A percentile compares a stretch with the other conserved stretches of the same genome.
These are phyloP conservation scores for Lipomyces sp. DNA, from an alignment of 805 yeast genomes.

Conservation along the genomic window DNA sequence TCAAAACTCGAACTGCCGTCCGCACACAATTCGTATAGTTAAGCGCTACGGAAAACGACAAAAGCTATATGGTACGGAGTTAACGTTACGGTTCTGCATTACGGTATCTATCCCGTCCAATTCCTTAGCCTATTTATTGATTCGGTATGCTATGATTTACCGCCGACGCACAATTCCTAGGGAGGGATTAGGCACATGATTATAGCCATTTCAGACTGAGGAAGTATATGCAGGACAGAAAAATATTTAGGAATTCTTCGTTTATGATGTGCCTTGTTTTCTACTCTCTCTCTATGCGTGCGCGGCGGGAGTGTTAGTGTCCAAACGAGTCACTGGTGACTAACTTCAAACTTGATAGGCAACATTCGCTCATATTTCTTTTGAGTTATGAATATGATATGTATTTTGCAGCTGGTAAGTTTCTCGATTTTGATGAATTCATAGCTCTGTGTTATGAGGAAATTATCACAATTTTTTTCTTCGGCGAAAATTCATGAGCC, in stretches of 20 bases:
- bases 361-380: neutral
- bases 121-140: neutral
- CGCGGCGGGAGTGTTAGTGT: neutral
- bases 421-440: neutral
- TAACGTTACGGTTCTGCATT: neutral
- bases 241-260: conserved; percentile 72
- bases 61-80: neutral
- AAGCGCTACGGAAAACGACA: too few relatives aligned
- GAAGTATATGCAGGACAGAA: conserved; percentile 78
- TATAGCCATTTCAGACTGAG: conserved; percentile 53
- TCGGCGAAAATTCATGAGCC: conserved; percentile 67
- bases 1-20: too few relatives aligned
- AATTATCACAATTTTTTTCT: conserved; percentile 42
- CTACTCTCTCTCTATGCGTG: neutral
- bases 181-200: conserved; percentile 1
- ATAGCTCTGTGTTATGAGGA: conserved; percentile 36
- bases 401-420: neutral
- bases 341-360: neutral
- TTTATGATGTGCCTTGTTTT: conserved; percentile 55
- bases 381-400: neutral
- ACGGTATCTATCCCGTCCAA: neutral
- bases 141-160: neutral
- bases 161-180: neutral
- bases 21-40: too few relatives aligned
- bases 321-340: neutral